Conservation (phyloP, 2,329 filamentous ascomycete genomes). For the Verticillium alfalfae region DNA sequence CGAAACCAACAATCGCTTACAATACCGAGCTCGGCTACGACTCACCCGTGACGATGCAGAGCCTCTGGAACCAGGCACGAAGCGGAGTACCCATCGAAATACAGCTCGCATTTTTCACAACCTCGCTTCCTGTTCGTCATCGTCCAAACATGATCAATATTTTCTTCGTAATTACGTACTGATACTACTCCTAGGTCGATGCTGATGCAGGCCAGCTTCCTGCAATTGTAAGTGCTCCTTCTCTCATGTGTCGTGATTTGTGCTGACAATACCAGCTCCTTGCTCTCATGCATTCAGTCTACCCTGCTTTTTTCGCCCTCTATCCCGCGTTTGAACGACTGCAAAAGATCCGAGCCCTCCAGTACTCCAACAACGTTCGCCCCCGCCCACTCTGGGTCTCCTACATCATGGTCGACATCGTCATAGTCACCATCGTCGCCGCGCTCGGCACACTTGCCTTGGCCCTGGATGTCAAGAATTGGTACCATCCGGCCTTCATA, state of each 20-base stretch:
- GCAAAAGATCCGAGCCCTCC: slow-evolving; percentile 56
- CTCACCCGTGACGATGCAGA: slow-evolving; percentile 3
- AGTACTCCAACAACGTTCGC: slow-evolving; percentile 65
- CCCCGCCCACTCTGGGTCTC: slow-evolving; percentile 58
- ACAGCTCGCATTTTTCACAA: slow-evolving; percentile 8
- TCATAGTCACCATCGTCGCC: slow-evolving; percentile 43
- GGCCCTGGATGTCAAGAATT: slow-evolving; percentile 42
- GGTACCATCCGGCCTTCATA: slow-evolving; percentile 55
- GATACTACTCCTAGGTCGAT: not conserved
- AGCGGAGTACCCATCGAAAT: slow-evolving; percentile 6
- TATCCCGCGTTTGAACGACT: slow-evolving; percentile 60
- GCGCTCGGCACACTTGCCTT: slow-evolving; percentile 46
- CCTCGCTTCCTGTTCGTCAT: not conserved
- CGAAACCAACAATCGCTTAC: slow-evolving; percentile 5
- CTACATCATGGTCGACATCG: slow-evolving; percentile 58
- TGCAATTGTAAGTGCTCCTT: not conserved
- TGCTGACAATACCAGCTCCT: not conserved
- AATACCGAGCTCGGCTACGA: not conserved
- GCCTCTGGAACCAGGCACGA: slow-evolving; percentile 6
- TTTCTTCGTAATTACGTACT: not conserved
- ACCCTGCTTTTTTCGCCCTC: slow-evolving; percentile 60
- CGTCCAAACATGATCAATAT: not conserved
- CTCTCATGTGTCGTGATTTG: slow-evolving; percentile 15
- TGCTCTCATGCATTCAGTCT: slow-evolving; percentile 43
- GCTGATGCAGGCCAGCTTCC: not conserved